Conservation (phyloP, 129 eudicot species). For the Erigeron canadensis region DNA sequence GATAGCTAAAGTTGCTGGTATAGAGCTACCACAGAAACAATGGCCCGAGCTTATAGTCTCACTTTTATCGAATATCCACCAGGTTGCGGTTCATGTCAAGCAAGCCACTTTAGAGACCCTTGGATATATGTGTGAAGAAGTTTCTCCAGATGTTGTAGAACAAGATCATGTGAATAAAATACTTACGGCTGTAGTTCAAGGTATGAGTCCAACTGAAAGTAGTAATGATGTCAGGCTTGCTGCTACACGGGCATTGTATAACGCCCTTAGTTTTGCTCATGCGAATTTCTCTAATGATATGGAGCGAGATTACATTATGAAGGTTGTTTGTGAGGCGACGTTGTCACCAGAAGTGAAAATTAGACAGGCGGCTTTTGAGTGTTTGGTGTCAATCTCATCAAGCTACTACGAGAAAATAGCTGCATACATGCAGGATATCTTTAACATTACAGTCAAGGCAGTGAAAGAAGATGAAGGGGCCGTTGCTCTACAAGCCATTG, state of each 20-base stretch:
- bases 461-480: conserved; percentile 89
- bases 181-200: conserved; percentile 89
- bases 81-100: conserved; percentile 86
- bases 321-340: conserved; percentile 93
- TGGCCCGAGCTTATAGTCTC: conserved; percentile 87
- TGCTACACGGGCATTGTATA: conserved; percentile 79
- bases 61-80: conserved; percentile 71
- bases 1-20: conserved; percentile 85
- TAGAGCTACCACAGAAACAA: conserved; percentile 84
- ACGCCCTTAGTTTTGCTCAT: conserved; percentile 84
- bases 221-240: conserved; percentile 83
- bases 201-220: conserved; percentile 73
- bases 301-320: conserved; percentile 97
- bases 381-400: conserved; percentile 83
- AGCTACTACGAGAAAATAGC: conserved; percentile 79
- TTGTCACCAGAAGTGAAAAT: conserved; percentile 81
- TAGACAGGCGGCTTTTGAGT: conserved; percentile 89
- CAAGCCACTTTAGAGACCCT: conserved; percentile 88
- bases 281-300: conserved; percentile 85
- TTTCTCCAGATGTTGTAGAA: conserved; percentile 81
- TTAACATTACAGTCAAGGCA: conserved; percentile 83
- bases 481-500: conserved; percentile 91
- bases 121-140: conserved; percentile 94
- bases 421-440: conserved; percentile 87
- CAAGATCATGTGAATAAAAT: conserved; percentile 93